phyloP scores from a whole-genome alignment of 2,329 filamentous ascomycete genomes.

The Beauveria brongniartii region DNA sequence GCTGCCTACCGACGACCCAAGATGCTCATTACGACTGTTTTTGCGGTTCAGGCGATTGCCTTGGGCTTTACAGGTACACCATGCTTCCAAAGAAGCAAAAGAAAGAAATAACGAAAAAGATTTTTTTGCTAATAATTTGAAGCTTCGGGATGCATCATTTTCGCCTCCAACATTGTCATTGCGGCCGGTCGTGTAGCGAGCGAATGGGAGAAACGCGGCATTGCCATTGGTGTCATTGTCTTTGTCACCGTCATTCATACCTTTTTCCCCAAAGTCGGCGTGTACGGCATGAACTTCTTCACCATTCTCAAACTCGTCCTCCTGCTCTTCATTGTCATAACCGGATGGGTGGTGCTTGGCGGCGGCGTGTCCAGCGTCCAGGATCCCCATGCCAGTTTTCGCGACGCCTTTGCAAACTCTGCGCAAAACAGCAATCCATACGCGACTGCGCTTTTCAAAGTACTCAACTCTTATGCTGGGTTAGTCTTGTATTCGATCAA shows the following conservation, averaged over 20 bases:
- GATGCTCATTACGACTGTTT: conserved; percentile 14
- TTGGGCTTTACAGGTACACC: conserved; percentile 14
- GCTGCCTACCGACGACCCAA: conserved; percentile 14
- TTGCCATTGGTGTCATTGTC: conserved; percentile 14
- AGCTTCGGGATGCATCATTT: conserved; percentile 15
- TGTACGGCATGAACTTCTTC: conserved; percentile 16
- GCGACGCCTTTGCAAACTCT: conserved; percentile 13
- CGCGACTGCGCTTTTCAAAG: conserved; percentile 15
- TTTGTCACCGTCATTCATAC: conserved; percentile 14
- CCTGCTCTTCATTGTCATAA: conserved; percentile 14
- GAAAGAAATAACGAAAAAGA: too few relatives aligned
- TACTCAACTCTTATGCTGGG: conserved; percentile 15
- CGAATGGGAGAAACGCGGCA: conserved; percentile 15
- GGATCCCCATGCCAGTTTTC: conserved; percentile 15
- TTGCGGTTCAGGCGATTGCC: conserved; percentile 15
- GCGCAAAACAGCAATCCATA: conserved; percentile 13
- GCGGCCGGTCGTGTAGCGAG: conserved; percentile 11
- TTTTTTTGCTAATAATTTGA: too few relatives aligned
- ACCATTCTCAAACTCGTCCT: conserved; percentile 13
- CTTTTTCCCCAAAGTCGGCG: conserved; percentile 14
- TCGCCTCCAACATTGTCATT: conserved; percentile 14
- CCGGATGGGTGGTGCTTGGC: conserved; percentile 15
- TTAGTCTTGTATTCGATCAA: background rate
- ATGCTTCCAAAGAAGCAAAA: background rate
- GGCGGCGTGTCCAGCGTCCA: conserved; percentile 12